These are phyloP conservation scores for Plasmodium billcollinsi DNA, from an alignment of 169 alveolate species.

Conservation along the genomic window DNA sequence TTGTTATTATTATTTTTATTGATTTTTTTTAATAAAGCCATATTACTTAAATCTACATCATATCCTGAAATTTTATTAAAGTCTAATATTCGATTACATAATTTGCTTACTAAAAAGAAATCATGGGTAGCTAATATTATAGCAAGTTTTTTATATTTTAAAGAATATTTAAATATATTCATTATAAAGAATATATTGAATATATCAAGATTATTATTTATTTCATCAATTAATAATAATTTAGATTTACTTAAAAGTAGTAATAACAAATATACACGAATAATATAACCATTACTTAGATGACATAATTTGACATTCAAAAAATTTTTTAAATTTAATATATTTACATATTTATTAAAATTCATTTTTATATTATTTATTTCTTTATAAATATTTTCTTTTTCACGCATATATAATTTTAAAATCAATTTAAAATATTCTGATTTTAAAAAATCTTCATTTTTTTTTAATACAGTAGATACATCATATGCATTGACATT, in stretches of 20 bases:
- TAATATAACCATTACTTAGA: constrained; percentile 85
- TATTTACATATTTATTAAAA: constrained; percentile 72
- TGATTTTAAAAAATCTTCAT: constrained; percentile 23
- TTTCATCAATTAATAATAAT: constrained; percentile 83
- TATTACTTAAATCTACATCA: constrained; percentile 42
- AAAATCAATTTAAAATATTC: constrained; percentile 22
- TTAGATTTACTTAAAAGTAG: constrained; percentile 78
- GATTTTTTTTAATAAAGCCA: constrained; percentile 42
- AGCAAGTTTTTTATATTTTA: constrained; percentile 55
- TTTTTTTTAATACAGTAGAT: neutral
- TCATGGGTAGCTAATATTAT: constrained; percentile 73
- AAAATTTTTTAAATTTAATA: constrained; percentile 79
- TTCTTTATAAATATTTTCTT: constrained; percentile 56
- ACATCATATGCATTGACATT: neutral
- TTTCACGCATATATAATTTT: constrained; percentile 52
- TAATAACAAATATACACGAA: constrained; percentile 79
- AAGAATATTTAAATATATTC: constrained; percentile 61
- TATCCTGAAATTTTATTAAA: constrained; percentile 53
- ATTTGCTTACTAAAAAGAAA: constrained; percentile 62
- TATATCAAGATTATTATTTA: constrained; percentile 84
- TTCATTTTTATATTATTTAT: constrained; percentile 57
- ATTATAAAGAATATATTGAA: constrained; percentile 75
- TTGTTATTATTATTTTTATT: neutral
- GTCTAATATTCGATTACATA: constrained; percentile 64
- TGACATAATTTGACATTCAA: constrained; percentile 70